Base-by-base conservation (phyloP, 306 rosid genomes). In the Cotoneaster glaucophyllus region DNA sequence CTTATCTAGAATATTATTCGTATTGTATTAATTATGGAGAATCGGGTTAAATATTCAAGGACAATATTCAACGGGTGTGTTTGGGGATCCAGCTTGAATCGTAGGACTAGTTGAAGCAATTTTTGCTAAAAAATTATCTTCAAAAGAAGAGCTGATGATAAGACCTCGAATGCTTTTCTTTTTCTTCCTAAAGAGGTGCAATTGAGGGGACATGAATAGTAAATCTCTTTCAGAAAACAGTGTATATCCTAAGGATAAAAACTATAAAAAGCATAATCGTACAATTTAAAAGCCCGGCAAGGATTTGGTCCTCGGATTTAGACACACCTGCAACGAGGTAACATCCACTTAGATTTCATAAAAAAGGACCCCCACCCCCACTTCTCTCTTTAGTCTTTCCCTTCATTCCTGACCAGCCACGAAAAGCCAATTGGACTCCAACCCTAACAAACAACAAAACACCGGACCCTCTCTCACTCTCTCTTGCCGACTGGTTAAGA, bases 321-420 rank as follows among this genome's bases (percentile, higher is more conserved):
- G 87, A 76, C 87, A 79, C 78, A 77, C 82, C 76, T 66, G 83
- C 75, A 76, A 84, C 82, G 59, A 84, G 70, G 74, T 75, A 78
- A 74, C 81, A 83, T 84, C 85, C 86, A 77, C 88, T 88, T 90
- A 83, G 85, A 84, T 83, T 90, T 88, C 87, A 85, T 87, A 13
- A 67, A 70, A 83, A 71, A 70, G 82, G 88, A 69, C 86, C 94
- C 88, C 87, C 80, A 75, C 69, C 22, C 44, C 72, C 77, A 58
- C 62, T 11, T n/a, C 62, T 37, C 43, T 45, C 58, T 58, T 39
- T 63, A 12, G 22, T 39, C 41, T 62, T 65, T 65, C 70, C 37
- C 74, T 61, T 74, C 44, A 28, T 61, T 62, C 69, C 66, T 74
- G 69, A 74, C 77, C 21, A 25, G 52, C 68, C 69, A 41, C 43